Evolutionary conservation across 2,329 filamentous ascomycete genomes (phyloP).

Genomic region (Alternaria ventricosa): DNA sequence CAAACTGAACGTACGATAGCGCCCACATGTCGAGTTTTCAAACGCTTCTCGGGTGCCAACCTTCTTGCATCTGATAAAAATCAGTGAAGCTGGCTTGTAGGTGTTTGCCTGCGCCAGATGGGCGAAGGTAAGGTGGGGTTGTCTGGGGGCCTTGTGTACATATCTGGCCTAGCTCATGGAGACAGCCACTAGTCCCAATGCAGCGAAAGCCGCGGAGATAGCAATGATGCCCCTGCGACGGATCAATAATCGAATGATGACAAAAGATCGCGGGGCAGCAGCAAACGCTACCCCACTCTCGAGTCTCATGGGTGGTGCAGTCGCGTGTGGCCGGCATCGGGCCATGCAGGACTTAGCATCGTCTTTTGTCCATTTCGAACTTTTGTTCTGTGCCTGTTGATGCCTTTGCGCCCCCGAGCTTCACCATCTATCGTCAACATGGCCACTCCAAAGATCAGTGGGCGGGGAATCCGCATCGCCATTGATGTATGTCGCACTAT

Average conservation of each 20-base stretch:
- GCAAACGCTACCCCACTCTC: constrained; percentile 10
- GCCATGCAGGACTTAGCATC: background rate
- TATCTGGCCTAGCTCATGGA: background rate
- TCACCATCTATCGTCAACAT: constrained; percentile 16
- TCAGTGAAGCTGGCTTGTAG: background rate
- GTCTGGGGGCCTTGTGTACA: background rate
- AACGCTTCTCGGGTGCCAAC: background rate
- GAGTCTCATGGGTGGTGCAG: background rate
- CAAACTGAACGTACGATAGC: background rate
- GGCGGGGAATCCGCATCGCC: constrained; percentile 73
- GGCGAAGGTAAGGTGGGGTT: background rate
- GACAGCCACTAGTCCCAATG: background rate
- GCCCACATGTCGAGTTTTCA: background rate
- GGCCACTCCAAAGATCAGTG: constrained; percentile 32
- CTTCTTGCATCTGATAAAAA: background rate
- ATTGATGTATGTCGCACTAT: constrained; percentile 57
- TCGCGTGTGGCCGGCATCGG: background rate
- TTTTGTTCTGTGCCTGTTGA: background rate
- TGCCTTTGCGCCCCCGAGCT: background rate
- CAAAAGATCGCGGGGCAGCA: constrained; percentile 17
- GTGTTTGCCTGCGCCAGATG: background rate
- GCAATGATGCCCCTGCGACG: background rate
- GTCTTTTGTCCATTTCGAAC: background rate
- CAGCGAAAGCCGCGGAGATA: background rate
- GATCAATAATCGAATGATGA: constrained; percentile 6